Conservation (phyloP, 2,329 filamentous ascomycete species). For the Botrytis galanthina region DNA sequence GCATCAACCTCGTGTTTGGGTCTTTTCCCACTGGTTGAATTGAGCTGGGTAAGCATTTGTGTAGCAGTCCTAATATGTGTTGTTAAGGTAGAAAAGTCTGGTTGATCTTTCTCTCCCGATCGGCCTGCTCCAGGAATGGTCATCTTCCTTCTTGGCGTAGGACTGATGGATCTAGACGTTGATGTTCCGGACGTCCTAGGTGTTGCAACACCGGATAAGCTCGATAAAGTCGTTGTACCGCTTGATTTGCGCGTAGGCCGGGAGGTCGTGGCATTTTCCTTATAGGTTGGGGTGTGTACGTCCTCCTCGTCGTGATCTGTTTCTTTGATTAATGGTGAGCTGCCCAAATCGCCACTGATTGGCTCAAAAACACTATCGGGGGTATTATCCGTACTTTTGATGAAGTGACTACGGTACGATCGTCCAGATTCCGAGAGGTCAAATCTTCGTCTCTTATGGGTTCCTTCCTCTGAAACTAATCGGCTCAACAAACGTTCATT, state of each 20-base stretch:
- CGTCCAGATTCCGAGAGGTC: slow-evolving; percentile 66
- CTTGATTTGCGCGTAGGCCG: slow-evolving; percentile 57
- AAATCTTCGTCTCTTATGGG: slow-evolving; percentile 58
- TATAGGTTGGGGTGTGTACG: slow-evolving; percentile 21
- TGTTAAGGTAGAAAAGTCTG: slow-evolving; percentile 77
- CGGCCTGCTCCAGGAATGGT: slow-evolving; percentile 54
- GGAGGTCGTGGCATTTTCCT: slow-evolving; percentile 37
- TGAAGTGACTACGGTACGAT: slow-evolving; percentile 41
- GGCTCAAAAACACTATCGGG: slow-evolving; percentile 80
- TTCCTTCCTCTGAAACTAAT: slow-evolving; percentile 56
- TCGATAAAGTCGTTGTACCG: slow-evolving; percentile 58
- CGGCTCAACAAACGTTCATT: slow-evolving; percentile 64
- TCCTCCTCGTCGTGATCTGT: slow-evolving; percentile 46
- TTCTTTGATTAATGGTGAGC: slow-evolving; percentile 65
- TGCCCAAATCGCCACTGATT: slow-evolving; percentile 73
- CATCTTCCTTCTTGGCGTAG: slow-evolving; percentile 58
- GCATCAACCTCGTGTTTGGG: slow-evolving; percentile 78
- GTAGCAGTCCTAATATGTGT: slow-evolving; percentile 86
- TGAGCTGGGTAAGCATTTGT: slow-evolving; percentile 81
- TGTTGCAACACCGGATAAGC: slow-evolving; percentile 59
- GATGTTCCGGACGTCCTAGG: slow-evolving; percentile 69
- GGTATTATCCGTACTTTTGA: slow-evolving; percentile 39
- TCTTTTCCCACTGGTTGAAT: slow-evolving; percentile 75
- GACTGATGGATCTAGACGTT: slow-evolving; percentile 66
- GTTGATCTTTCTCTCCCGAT: slow-evolving; percentile 61